Evolutionary conservation across 352 stramenopile genomes (phyloP).

Genomic region (Pythium folliculosum): DNA sequence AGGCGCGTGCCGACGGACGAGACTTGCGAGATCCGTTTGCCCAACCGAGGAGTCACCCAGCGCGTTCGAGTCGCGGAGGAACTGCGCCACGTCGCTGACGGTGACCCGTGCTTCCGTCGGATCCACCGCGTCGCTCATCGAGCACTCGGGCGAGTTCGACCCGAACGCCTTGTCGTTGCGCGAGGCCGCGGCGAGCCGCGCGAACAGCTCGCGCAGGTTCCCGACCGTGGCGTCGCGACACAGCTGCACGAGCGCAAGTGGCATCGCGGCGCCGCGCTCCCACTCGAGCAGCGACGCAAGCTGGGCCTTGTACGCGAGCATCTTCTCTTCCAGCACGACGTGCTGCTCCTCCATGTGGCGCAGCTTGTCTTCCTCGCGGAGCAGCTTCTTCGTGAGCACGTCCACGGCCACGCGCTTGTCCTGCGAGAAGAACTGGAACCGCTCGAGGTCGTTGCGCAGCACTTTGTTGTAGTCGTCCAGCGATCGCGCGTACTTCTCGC

Average conservation of each 20-base stretch:
- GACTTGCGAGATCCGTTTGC: conserved; percentile 24
- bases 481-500: conserved; percentile 63
- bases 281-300: conserved; percentile 58
- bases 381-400: conserved; percentile 73
- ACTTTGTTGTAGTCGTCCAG: conserved; percentile 77
- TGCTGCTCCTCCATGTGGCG: conserved; percentile 64
- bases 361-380: conserved; percentile 67
- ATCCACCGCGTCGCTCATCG: too few species aligned
- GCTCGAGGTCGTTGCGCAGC: conserved; percentile 67
- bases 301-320: conserved; percentile 45
- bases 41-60: conserved; percentile 1
- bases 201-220: conserved; percentile 57
- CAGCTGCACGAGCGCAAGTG: conserved; percentile 47
- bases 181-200: background rate
- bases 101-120: background rate
- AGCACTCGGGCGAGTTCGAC: too few species aligned
- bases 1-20: conserved; percentile 38
- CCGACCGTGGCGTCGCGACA: conserved; percentile 53
- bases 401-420: conserved; percentile 78
- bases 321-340: conserved; percentile 51
- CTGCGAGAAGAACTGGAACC: conserved; percentile 78
- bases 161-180: background rate
- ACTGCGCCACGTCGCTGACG: background rate
- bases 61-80: conserved; percentile 6
- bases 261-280: conserved; percentile 43